These are phyloP conservation scores for Dothidotthia symphoricarpi DNA, from an alignment of 2,329 filamentous ascomycete genomes.

Conservation along the genomic window DNA sequence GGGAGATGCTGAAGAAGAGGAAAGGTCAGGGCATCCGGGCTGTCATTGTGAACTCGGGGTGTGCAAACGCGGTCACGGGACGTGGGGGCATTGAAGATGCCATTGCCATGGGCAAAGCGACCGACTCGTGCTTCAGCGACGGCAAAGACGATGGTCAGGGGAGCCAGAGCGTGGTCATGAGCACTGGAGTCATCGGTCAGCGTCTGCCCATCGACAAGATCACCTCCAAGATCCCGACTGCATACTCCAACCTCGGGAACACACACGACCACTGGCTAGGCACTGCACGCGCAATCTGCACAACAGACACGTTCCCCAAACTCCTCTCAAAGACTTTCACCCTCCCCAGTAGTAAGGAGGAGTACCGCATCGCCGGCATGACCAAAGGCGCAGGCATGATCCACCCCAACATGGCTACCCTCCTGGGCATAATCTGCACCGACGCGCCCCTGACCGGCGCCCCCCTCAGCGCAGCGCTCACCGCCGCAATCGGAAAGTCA, in stretches of 20 bases:
- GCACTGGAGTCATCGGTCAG: slow-evolving; percentile 95
- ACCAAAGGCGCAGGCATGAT: slow-evolving; percentile 99
- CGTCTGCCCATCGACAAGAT: slow-evolving; percentile 91
- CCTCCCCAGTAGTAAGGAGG: slow-evolving; percentile 74
- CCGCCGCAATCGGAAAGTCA: slow-evolving; percentile 72
- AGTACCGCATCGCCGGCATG: slow-evolving; percentile 88
- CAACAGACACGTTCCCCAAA: slow-evolving; percentile 97
- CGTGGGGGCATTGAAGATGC: slow-evolving; percentile 88
- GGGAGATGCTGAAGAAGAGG: slow-evolving; percentile 65
- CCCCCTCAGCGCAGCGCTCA: slow-evolving; percentile 68
- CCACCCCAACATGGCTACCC: slow-evolving; percentile 96
- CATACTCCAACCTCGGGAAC: slow-evolving; percentile 67
- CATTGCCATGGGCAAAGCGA: slow-evolving; percentile 72
- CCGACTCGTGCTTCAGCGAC: slow-evolving; percentile 62
- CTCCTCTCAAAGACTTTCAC: slow-evolving; percentile 81
- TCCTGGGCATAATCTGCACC: slow-evolving; percentile 87
- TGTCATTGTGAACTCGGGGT: slow-evolving; percentile 91
- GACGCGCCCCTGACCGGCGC: slow-evolving; percentile 75
- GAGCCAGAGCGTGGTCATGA: slow-evolving; percentile 86
- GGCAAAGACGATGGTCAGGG: slow-evolving; percentile 46
- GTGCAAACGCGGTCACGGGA: slow-evolving; percentile 95
- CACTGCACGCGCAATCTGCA: slow-evolving; percentile 90
- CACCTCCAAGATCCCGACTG: slow-evolving; percentile 73
- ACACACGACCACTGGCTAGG: slow-evolving; percentile 84
- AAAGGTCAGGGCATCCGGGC: slow-evolving; percentile 70